Evolutionary conservation across 2,329 filamentous ascomycete species (phyloP).

Genomic region (Phialophora chinensis): DNA sequence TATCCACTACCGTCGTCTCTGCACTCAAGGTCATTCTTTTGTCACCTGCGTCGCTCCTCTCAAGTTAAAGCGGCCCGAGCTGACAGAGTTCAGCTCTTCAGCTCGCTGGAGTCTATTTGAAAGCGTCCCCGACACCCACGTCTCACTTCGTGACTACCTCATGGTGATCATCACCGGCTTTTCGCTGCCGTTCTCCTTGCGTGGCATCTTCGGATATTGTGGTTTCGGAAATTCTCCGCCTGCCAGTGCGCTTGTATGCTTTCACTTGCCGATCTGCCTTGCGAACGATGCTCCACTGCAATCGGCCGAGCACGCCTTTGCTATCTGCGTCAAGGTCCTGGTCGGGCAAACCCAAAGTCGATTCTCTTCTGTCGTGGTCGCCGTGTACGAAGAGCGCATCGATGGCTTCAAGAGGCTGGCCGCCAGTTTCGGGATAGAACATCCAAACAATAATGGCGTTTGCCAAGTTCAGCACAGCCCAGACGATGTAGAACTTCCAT

Average conservation of each 20-base stretch:
- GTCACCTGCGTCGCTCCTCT: no score
- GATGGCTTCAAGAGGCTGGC: conserved; percentile 69
- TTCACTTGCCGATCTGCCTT: conserved; percentile 19
- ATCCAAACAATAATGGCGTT: conserved; percentile 20
- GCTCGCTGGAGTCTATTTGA: neutral
- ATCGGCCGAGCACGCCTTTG: conserved; percentile 6
- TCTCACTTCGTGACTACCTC: neutral
- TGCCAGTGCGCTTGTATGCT: conserved; percentile 8
- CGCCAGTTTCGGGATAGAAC: conserved; percentile 61
- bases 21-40: no score
- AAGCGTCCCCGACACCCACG: neutral
- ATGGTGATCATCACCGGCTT: neutral
- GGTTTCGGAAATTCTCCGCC: conserved; percentile 3
- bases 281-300: conserved; percentile 23
- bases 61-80: no score
- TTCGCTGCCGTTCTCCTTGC: neutral
- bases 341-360: neutral
- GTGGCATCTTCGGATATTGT: conserved; percentile 3
- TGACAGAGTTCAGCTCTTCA: neutral
- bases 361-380: conserved; percentile 8
- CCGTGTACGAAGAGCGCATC: conserved; percentile 50
- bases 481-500: conserved; percentile 63
- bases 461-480: conserved; percentile 37
- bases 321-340: neutral
- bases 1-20: neutral